Percentiles rank a stretch among this genome's conserved stretches.
phyloP scores from a whole-genome alignment of 352 stramenopile genomes.

The Pythium insidiosum region DNA sequence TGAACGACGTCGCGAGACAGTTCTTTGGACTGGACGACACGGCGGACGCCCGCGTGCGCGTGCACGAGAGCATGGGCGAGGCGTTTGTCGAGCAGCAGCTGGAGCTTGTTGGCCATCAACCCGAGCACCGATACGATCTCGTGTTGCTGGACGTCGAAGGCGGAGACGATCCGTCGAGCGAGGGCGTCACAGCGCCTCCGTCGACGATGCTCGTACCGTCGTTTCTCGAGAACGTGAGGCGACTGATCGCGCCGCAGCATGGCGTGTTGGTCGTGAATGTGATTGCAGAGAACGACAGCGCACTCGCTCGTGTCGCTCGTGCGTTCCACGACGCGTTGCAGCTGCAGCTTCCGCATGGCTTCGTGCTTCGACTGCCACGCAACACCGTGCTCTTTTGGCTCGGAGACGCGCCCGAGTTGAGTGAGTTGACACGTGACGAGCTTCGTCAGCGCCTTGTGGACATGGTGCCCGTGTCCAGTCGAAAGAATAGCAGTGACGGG shows the following conservation, averaged over 20 bases:
- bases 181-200: constrained; percentile 31
- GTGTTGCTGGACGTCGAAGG: constrained; percentile 63
- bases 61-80: constrained; percentile 40
- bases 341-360: no score
- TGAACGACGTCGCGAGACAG: constrained; percentile 30
- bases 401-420: no score
- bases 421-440: no score
- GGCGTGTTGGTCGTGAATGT: constrained; percentile 54
- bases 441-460: no score
- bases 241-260: constrained; percentile 15
- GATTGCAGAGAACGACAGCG: constrained; percentile 32
- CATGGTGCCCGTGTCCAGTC: no score
- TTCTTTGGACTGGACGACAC: constrained; percentile 39
- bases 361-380: no score
- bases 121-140: no score
- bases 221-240: constrained; percentile 25
- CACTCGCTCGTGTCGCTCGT: no score
- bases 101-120: background rate
- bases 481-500: no score
- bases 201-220: constrained; percentile 24
- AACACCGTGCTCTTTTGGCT: no score
- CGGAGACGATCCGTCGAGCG: constrained; percentile 12
- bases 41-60: constrained; percentile 12
- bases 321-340: no score
- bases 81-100: constrained; percentile 18